Base-by-base conservation (phyloP, 2,329 filamentous ascomycete genomes). In the Penicillium sp. region DNA sequence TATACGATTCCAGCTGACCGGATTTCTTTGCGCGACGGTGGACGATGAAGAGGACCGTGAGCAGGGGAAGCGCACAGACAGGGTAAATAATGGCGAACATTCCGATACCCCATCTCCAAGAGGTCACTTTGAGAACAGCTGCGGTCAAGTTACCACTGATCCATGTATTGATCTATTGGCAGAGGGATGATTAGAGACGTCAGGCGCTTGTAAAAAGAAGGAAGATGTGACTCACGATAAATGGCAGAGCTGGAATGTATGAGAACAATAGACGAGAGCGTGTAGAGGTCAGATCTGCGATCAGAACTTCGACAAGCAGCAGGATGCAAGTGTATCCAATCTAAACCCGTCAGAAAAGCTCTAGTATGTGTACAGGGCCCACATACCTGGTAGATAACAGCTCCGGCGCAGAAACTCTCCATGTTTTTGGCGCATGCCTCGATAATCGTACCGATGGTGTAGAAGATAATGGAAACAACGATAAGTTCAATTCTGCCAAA, bases 61-160 rank as follows among this genome's bases (percentile, higher is more conserved):
- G 70, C 0, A 87, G 74, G 1, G 85, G 84, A 4, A 85, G 56
- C 0, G 81, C 77, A 53, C 79, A 81, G 7, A 83, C 73, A 1
- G 84, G 81, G 63, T 83, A 86, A 48, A 86, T 83, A 58, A 87
- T 81, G 45, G 77, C 78, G 77, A 82, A 87, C 83, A 87, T 87
- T 59, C 84, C 85, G 23, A 85, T 77, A 14, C 85, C 85, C 83
- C 84, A 87, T 55, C 79, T 72, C 85, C 85, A 88, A 1, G 75
- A 79, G 0, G 81, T 82, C 2, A 65, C 67, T 0, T 54, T 62
- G 20, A 86, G 64, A 0, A 86, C 81, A 0, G 81, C 76, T 0
- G 69, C 66, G 0, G 82, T 79, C 48, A 88, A 72, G 57, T 83
- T 79, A 20, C 85, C 85, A 57, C 82, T 82, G 14, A 87, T 77